Evolutionary conservation across 345 rosid genomes (phyloP).

Genomic region (Lepidium sativum): DNA sequence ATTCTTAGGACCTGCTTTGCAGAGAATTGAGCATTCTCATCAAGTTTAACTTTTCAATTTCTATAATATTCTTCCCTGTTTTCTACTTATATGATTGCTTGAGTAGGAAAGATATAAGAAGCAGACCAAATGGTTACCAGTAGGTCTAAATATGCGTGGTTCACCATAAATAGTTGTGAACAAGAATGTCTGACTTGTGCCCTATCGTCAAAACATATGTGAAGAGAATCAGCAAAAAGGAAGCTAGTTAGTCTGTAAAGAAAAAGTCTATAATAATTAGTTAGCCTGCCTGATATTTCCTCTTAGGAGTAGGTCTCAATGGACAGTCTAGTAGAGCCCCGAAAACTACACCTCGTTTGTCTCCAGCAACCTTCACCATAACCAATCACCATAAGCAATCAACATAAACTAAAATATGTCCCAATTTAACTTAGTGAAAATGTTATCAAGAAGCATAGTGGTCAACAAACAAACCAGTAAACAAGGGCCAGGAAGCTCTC

Average conservation of each 20-base stretch:
- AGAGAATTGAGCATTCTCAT: constrained; percentile 1
- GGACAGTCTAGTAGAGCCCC: constrained; percentile 84
- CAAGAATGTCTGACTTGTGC: constrained; percentile 73
- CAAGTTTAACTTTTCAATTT: not conserved
- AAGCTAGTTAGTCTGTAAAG: not conserved
- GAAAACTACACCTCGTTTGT: constrained; percentile 71
- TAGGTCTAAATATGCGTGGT: constrained; percentile 89
- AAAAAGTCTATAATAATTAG: not conserved
- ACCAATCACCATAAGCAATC: constrained; percentile 7
- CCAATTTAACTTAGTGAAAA: not conserved
- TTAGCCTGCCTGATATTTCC: constrained; percentile 81
- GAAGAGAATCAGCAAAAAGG: not conserved
- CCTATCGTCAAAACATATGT: constrained; percentile 32
- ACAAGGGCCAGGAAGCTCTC: constrained; percentile 74
- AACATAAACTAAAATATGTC: constrained; percentile 1
- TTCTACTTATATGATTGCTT: not conserved
- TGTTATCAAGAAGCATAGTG: not conserved
- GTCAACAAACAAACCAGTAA: constrained; percentile 44
- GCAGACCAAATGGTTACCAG: constrained; percentile 41
- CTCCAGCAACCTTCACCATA: constrained; percentile 58
- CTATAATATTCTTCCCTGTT: not conserved
- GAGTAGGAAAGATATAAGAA: not conserved
- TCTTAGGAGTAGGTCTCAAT: constrained; percentile 68
- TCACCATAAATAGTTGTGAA: constrained; percentile 85
- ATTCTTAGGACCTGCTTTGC: not conserved